These are phyloP conservation scores for Septoria petroselini DNA, from an alignment of 2,329 filamentous ascomycete species.

Conservation along the genomic window DNA sequence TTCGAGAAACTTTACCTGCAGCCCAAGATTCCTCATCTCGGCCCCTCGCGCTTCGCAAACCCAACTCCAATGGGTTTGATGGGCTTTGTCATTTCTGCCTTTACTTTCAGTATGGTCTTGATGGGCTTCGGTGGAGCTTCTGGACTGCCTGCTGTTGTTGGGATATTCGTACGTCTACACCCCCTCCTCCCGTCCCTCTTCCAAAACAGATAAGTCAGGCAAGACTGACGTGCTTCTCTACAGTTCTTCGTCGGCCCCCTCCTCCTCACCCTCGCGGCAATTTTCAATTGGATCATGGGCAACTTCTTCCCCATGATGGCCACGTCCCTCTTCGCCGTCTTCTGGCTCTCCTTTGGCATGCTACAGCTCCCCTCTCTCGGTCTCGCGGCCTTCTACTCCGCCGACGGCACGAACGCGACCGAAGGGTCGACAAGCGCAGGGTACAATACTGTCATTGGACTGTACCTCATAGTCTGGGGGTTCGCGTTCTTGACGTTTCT, in stretches of 20 bases:
- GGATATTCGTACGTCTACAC: conserved; percentile 36
- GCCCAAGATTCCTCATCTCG: conserved; percentile 30
- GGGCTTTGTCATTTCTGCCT: conserved; percentile 43
- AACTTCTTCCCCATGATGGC: conserved; percentile 46
- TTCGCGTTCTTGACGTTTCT: conserved; percentile 54
- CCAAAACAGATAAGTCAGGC: too few relatives aligned
- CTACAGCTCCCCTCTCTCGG: conserved; percentile 51
- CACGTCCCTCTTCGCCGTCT: conserved; percentile 51
- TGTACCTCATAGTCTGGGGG: conserved; percentile 54
- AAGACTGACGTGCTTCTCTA: not conserved
- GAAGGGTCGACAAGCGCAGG: conserved; percentile 45
- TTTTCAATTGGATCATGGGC: conserved; percentile 55
- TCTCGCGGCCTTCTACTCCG: conserved; percentile 45
- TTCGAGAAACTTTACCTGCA: conserved; percentile 36
- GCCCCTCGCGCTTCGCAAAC: conserved; percentile 30
- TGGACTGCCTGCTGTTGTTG: conserved; percentile 39
- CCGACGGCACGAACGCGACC: conserved; percentile 42
- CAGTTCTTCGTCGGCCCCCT: conserved; percentile 47
- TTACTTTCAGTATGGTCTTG: conserved; percentile 42
- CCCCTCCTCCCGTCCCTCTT: too few relatives aligned
- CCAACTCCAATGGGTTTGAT: conserved; percentile 34
- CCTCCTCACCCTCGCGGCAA: conserved; percentile 47
- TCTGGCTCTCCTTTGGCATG: conserved; percentile 54
- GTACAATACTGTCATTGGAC: conserved; percentile 50
- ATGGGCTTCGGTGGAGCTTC: conserved; percentile 43